These are phyloP conservation scores for Vigna hirtella DNA, from an alignment of 306 rosid genomes.

Conservation along the genomic window DNA sequence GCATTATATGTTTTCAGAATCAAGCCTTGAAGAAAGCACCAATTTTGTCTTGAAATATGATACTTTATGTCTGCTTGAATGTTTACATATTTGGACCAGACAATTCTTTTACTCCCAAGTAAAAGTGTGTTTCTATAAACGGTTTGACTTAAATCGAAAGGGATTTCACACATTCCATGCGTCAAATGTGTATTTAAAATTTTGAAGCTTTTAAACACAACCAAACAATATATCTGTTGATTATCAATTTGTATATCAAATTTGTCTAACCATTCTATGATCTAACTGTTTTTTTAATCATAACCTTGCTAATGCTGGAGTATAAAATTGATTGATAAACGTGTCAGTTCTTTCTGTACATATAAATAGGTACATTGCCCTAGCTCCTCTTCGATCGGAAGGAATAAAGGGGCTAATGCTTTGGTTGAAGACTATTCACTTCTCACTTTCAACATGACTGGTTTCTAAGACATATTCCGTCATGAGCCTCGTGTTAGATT, in stretches of 20 bases:
- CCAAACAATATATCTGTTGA: slow-evolving; percentile 16
- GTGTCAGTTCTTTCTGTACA: slow-evolving; percentile 22
- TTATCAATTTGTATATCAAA: slow-evolving; percentile 22
- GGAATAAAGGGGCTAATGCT: slow-evolving; percentile 1
- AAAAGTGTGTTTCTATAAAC: not conserved
- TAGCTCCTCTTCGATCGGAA: not conserved
- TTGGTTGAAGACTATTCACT: slow-evolving; percentile 36
- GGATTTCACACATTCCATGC: too few relatives aligned
- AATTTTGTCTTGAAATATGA: slow-evolving; percentile 21
- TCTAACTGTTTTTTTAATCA: slow-evolving; percentile 17
- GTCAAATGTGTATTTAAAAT: too few relatives aligned
- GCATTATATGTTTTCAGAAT: slow-evolving; percentile 19
- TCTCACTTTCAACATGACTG: slow-evolving; percentile 59
- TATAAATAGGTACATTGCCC: slow-evolving; percentile 6
- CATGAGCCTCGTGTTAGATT: slow-evolving; percentile 83
- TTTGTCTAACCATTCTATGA: slow-evolving; percentile 18
- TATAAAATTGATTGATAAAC: slow-evolving; percentile 26
- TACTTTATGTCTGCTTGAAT: not conserved
- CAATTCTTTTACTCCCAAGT: slow-evolving; percentile 27
- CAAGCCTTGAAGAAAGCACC: slow-evolving; percentile 4
- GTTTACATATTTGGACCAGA: not conserved
- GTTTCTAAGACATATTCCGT: slow-evolving; percentile 78
- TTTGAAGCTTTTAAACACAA: too few relatives aligned
- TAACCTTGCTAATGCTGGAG: slow-evolving; percentile 4
- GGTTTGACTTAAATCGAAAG: too few relatives aligned